Evolutionary conservation across 2,329 filamentous ascomycete species (phyloP), one percentile per base, ranked within the genome.

Genomic region (Penicillium sp.): DNA sequence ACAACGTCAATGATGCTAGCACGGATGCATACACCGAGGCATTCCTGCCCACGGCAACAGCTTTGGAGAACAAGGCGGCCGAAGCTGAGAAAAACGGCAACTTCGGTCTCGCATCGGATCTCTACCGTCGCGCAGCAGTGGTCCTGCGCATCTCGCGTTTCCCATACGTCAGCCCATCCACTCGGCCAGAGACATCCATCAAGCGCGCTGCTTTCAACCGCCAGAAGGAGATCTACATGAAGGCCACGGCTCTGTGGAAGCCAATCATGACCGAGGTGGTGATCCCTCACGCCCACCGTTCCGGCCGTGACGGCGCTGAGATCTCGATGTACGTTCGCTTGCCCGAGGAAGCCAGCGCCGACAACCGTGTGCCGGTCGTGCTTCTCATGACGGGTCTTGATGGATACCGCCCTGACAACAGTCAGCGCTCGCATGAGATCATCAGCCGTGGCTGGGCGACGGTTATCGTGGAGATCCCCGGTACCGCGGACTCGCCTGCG

Each of bases 61-160:
- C 77, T 2, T 79, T 92, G 13, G 77, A 81, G 5, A 60, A 66
- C 1, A 71, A 79, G 39, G 88, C 81, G 16, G 77, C 83, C 57
- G 71, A 78, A 24, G 80, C 81, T 1, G 73, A 81, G 38, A 63
- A 73, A 8, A 68, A 73, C 2, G 81, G 79, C 27, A 76, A 86
- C 53, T 68, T 67, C 4, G 75, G 78, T 38, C 77, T 78, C 40
- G 86, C 88, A 1, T 82, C 81, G 4, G 81, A 81, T 34, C 77
- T 88, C 16, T 89, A 86, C 70, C 78, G 89, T n/a, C 84, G 88
- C 21, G 86, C 86, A 5, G 88, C 87, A 21, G 84, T 86, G 24
- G 79, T 91, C n/a, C 87, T 89, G 70, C 82, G 88, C 48, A 90
- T 92, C 60, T 81, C 86, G 0, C 81, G 88, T 14, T 91, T 92